These are phyloP conservation scores for Diaporthe sp. DNA, from an alignment of 2,329 filamentous ascomycete species.

Conservation along the genomic window DNA sequence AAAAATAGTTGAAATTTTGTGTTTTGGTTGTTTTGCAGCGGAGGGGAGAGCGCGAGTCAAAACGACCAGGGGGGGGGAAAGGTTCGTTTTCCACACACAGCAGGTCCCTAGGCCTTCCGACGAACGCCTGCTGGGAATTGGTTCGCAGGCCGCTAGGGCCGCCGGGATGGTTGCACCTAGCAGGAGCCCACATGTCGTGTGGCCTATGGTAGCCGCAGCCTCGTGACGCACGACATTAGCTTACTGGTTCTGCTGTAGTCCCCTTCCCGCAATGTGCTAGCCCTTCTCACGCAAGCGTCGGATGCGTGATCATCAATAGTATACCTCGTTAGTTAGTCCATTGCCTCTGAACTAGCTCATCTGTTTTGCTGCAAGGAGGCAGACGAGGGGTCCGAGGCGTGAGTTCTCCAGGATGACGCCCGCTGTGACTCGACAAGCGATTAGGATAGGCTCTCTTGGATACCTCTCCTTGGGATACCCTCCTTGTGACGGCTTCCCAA, in stretches of 20 bases:
- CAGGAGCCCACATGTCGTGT: not conserved
- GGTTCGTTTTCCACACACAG: no score
- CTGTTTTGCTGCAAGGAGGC: not conserved
- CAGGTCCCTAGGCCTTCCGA: not conserved
- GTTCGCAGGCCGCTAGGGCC: not conserved
- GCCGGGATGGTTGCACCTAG: conserved; percentile 15
- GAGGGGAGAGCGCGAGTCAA: no score
- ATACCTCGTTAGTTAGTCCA: not conserved
- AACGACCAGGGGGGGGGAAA: no score
- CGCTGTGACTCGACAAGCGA: not conserved
- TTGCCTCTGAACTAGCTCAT: not conserved
- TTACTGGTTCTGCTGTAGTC: conserved; percentile 7
- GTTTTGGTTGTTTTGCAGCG: no score
- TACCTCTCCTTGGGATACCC: not conserved
- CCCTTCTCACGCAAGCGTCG: conserved; percentile 1
- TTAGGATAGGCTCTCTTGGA: not conserved
- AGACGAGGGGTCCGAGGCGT: not conserved
- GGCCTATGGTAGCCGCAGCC: conserved; percentile 17
- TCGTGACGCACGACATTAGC: conserved; percentile 38
- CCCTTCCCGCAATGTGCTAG: conserved; percentile 8
- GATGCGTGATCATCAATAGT: conserved; percentile 10
- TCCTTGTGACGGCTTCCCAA: not conserved
- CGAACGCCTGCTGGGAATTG: conserved; percentile 30
- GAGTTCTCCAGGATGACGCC: not conserved
- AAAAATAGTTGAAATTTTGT: no score